Conservation (phyloP, 2,329 filamentous ascomycete genomes). For the Penicillium sp. region DNA sequence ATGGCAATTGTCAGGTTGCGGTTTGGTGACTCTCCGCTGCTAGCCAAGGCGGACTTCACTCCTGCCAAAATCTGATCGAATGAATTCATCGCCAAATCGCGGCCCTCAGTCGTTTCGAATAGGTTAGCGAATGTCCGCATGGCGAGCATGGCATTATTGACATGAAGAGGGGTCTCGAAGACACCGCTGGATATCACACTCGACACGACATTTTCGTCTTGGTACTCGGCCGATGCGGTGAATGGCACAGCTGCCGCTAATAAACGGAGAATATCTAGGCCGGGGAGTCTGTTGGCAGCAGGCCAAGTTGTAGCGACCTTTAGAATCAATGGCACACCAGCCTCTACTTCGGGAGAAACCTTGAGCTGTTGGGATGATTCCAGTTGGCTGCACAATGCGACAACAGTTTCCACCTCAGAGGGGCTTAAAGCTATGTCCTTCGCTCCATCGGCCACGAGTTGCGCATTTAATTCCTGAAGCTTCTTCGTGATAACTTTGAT, state of each 20-base stretch:
- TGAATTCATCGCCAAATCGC: conserved; percentile 58
- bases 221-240: conserved; percentile 61
- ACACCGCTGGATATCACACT: conserved; percentile 59
- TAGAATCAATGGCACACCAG: conserved; percentile 63
- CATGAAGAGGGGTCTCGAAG: conserved; percentile 61
- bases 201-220: conserved; percentile 58
- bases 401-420: conserved; percentile 64
- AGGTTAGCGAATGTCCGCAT: conserved; percentile 79
- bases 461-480: conserved; percentile 66
- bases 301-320: conserved; percentile 79
- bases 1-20: conserved; percentile 80
- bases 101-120: conserved; percentile 72
- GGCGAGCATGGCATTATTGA: conserved; percentile 86
- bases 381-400: conserved; percentile 61
- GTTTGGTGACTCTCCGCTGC: conserved; percentile 56
- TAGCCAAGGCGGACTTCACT: conserved; percentile 61
- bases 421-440: conserved; percentile 75
- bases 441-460: conserved; percentile 66
- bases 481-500: conserved; percentile 71
- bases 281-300: conserved; percentile 73
- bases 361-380: conserved; percentile 46
- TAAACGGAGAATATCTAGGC: conserved; percentile 83
- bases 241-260: conserved; percentile 66
- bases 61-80: conserved; percentile 63
- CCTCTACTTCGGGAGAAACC: conserved; percentile 51